Evolutionary conservation across 768 basidiomycete species (phyloP), one percentile per base, ranked within the genome.

Genomic region (Tylopilus felleus): DNA sequence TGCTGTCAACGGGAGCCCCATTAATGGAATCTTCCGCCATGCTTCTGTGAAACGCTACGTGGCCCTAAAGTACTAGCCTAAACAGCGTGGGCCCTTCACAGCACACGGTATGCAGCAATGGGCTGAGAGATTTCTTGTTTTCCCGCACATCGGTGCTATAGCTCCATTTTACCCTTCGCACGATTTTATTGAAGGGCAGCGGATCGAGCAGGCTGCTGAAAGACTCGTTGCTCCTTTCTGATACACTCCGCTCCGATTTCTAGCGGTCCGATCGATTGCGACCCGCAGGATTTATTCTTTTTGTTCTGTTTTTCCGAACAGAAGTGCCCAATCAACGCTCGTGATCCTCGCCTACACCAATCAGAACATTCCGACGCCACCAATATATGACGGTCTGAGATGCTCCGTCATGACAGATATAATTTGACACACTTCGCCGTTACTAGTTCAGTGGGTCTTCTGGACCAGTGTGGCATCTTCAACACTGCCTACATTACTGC

Each of bases 191-290:
- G 12, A 28, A 21, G 47, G 46, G 53, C 49, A 53, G 45, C 47
- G 38, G 63, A 65, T 65, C 63, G 58, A n/a, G 35, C 45, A 29
- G 39, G 23, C 23, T 25, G 19, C 28, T 53, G 27, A 50, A 51
- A 52, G 19, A 13, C 28, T 14, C 13, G n/a, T n/a, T 47, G 17
- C 21, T 9, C 29, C 42, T 17, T 52, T 51, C n/a, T 42, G 25
- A n/a, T 3, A 29, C 17, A 13, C 39, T 51, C 49, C 47, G 41
- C 10, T 52, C 46, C 43, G 61, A 35, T 67, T 53, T 17, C 70
- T 67, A 28, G 65, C 66, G 57, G 73, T 73, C 51, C 47, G 71
- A 61, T 33, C 33, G 23, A 55, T 63, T 31, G 23, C 38, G 53
- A 53, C 44, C 39, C 31, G 12, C 9, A 12, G 4, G 16, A 14